phyloP scores from a whole-genome alignment of 352 stramenopile genomes.

The Globisporangium ultimum region DNA sequence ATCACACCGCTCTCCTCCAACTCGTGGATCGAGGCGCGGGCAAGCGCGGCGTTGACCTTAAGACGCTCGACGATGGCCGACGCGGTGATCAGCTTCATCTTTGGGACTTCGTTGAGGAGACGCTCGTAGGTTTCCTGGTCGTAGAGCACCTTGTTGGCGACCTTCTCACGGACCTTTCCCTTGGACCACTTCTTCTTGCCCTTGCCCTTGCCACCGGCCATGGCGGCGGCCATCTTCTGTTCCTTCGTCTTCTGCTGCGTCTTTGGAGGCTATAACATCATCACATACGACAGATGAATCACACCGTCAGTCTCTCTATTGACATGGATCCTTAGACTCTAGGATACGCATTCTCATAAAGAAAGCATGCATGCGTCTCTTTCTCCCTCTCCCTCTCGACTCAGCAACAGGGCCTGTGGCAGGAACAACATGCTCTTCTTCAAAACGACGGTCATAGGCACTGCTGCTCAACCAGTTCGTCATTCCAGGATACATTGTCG shows the following conservation, averaged over 20 bases:
- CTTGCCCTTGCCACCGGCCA: conserved; percentile 97
- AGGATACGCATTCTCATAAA: no score
- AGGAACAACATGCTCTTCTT: no score
- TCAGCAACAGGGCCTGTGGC: no score
- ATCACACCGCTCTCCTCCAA: conserved; percentile 97
- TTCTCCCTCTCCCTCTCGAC: no score
- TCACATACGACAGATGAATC: not conserved
- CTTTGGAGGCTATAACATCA: conserved; percentile 90
- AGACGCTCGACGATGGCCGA: conserved; percentile 98
- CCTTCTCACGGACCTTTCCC: conserved; percentile 99
- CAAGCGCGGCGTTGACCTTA: conserved; percentile 98
- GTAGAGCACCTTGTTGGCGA: conserved; percentile 99
- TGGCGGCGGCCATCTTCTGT: conserved; percentile 99
- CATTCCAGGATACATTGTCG: no score
- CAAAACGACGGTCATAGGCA: no score
- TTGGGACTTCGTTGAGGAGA: conserved; percentile 97
- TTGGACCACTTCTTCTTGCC: conserved; percentile 99
- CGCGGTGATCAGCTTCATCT: conserved; percentile 99
- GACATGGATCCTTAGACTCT: no score
- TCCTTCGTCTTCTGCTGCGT: conserved; percentile 99
- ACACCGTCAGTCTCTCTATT: not conserved
- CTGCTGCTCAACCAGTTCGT: no score
- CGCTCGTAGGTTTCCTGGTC: conserved; percentile 99
- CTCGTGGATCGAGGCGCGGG: conserved; percentile 95
- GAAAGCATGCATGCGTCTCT: no score